Conservation (phyloP, 78 protist genomes). For the Blattamonas nauphoetae region DNA sequence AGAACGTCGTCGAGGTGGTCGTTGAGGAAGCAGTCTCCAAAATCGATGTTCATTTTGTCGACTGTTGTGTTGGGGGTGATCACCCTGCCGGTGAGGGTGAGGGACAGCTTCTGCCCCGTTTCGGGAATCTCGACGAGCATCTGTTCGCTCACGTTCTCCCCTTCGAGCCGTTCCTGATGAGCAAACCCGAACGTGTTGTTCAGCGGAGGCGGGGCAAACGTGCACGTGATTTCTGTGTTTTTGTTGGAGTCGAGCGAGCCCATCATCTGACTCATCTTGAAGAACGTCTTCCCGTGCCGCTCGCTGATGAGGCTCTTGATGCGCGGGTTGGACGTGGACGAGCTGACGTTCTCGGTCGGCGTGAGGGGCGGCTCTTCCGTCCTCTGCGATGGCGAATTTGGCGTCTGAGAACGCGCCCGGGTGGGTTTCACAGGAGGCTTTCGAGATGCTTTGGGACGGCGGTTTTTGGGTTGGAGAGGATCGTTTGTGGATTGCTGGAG, state of each 20-base stretch:
- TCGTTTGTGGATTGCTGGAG: too few relatives aligned
- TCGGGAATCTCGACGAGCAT: background rate
- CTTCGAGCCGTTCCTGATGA: background rate
- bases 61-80: background rate
- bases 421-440: too few relatives aligned
- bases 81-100: background rate
- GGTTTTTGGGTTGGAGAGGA: too few relatives aligned
- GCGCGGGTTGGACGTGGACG: too few relatives aligned
- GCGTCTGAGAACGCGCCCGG: too few relatives aligned
- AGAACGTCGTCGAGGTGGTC: background rate
- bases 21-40: background rate
- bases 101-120: background rate
- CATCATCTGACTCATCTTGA: too few relatives aligned
- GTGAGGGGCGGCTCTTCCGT: too few relatives aligned
- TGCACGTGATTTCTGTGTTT: background rate
- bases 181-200: background rate
- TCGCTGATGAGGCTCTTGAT: too few relatives aligned
- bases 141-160: background rate
- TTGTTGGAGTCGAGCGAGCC: background rate
- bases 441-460: too few relatives aligned
- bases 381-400: too few relatives aligned
- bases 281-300: too few relatives aligned
- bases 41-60: background rate
- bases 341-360: too few relatives aligned
- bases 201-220: conserved; percentile 1